Conservation (phyloP, 2,329 filamentous ascomycete species). For the Acephala macrosclerotiorum region DNA sequence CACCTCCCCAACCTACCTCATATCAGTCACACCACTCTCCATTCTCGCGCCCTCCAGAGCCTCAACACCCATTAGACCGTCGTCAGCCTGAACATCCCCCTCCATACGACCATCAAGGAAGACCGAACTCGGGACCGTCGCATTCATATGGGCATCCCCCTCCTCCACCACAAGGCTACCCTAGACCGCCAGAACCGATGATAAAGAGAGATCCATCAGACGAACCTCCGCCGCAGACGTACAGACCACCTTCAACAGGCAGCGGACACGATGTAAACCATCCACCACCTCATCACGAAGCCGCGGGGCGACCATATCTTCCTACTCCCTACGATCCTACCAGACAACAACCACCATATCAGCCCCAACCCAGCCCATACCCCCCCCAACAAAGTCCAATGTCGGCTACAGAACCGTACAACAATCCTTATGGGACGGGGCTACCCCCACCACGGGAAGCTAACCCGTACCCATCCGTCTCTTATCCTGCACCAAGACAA, state of each 20-base stretch:
- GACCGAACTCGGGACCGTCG: constrained; percentile 39
- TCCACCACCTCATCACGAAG: constrained; percentile 37
- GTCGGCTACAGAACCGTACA: constrained; percentile 36
- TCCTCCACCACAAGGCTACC: constrained; percentile 46
- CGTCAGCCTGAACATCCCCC: constrained; percentile 62
- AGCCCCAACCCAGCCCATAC: constrained; percentile 28
- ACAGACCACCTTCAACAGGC: constrained; percentile 44
- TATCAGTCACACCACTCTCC: constrained; percentile 37
- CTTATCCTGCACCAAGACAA: constrained; percentile 32
- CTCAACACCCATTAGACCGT: constrained; percentile 56
- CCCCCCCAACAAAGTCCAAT: constrained; percentile 40
- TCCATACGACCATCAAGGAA: constrained; percentile 57
- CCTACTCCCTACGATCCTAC: constrained; percentile 36
- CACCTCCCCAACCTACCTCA: constrained; percentile 35
- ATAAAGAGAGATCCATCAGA: constrained; percentile 61
- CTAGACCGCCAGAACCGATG: constrained; percentile 52
- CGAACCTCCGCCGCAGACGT: constrained; percentile 45
- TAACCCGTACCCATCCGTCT: constrained; percentile 31
- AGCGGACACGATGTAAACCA: constrained; percentile 37
- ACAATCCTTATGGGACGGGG: constrained; percentile 32
- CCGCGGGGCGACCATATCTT: constrained; percentile 30
- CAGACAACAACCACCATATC: constrained; percentile 27
- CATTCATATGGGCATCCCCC: constrained; percentile 42
- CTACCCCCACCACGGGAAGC: constrained; percentile 32
- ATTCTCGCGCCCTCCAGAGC: constrained; percentile 41